These are phyloP conservation scores for Penicillium sp. DNA, from an alignment of 2,329 filamentous ascomycete genomes.

Conservation along the genomic window DNA sequence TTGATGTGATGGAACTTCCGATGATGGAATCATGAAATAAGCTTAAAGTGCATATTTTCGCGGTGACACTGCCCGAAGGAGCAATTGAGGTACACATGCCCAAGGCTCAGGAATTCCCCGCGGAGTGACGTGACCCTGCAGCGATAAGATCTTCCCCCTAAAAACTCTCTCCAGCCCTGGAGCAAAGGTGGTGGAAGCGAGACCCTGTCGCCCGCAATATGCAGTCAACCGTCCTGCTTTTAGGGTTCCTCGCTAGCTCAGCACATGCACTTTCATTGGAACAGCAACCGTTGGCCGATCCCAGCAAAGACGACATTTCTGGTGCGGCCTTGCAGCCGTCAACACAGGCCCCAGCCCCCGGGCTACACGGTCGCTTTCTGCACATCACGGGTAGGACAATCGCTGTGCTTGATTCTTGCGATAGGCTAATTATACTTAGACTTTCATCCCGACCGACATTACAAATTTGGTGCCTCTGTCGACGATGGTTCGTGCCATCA, in stretches of 20 bases:
- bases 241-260: constrained; percentile 13
- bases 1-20: too few species aligned
- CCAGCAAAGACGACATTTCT: constrained; percentile 2
- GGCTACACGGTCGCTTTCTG: constrained; percentile 32
- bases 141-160: neutral
- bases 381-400: constrained; percentile 33
- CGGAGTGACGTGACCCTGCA: neutral
- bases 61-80: too few species aligned
- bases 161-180: neutral
- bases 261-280: constrained; percentile 13
- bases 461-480: constrained; percentile 70
- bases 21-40: too few species aligned
- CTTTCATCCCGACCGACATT: constrained; percentile 84
- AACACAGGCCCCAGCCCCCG: constrained; percentile 8
- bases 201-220: constrained; percentile 5
- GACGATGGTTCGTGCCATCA: constrained; percentile 68
- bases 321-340: constrained; percentile 1
- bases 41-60: too few species aligned
- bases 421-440: constrained; percentile 51
- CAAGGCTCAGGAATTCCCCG: too few species aligned
- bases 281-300: constrained; percentile 13
- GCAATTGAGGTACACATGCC: too few species aligned
- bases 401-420: too few species aligned
- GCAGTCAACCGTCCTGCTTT: constrained; percentile 13
- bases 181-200: neutral